Evolutionary conservation across 2,329 filamentous ascomycete genomes (phyloP), one percentile per base, ranked within the genome.

Genomic region (Ceratocystis colombiana): DNA sequence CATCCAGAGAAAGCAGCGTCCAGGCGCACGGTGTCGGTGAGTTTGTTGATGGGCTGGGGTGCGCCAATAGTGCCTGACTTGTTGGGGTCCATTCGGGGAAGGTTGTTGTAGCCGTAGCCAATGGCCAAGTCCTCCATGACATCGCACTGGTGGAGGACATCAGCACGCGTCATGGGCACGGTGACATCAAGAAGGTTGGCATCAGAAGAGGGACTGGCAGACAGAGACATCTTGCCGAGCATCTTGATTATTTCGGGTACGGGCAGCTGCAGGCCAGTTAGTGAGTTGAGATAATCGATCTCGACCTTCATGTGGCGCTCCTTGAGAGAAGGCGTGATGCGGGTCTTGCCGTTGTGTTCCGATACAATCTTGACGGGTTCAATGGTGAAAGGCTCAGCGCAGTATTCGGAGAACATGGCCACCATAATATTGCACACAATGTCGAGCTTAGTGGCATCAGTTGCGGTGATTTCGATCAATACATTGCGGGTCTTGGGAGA

Each of bases 51-150:
- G 68, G 86, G 84, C 8, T 97, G 82, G 8, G 92, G 90, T 67
- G 90, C 88, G 61, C 90, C 95, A 68, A 96, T 85, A 5, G 90
- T 94, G 66, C 88, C 88, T 28, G 89, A 88, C 73, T 91, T 92
- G 76, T 87, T 91, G 7, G 92, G 91, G 73, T 93, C 90, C 62
- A 88, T 86, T 64, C 91, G 87, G 0, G 93, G 92, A 20, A 99
- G 86, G 69, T 89, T 90, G 81, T 99, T 99, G 83, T 96, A 99
- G 70, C 95, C 94, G 75, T 97, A 96, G 64, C 90, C 91, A 70
- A 99, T 94, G 50, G 91, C 94, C 22, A 95, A 87, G 74, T 99
- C 95, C 78, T 99, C 94, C 93, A 99, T 99, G 71, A 99, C 89
- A 74, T 99, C 94, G 72, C 91, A 95, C 74, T 96, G 89, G 76